phyloP scores from a whole-genome alignment of 2,329 filamentous ascomycete genomes.

The Thelonectria blattea region DNA sequence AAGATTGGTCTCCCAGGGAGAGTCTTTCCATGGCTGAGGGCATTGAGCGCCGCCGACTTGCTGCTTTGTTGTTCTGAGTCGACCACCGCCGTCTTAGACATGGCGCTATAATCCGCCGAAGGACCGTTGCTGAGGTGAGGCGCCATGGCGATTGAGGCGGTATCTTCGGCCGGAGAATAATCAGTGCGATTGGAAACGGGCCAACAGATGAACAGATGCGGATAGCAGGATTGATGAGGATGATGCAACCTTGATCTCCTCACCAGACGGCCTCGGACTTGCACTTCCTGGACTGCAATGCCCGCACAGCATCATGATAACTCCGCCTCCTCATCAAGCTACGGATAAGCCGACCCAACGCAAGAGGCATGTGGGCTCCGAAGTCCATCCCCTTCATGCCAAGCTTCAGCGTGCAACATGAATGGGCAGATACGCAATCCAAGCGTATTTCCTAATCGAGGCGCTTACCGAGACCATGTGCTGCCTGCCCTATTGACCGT shows the following conservation, averaged over 20 bases:
- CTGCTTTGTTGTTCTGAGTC: not conserved
- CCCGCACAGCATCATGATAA: not conserved
- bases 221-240: not conserved
- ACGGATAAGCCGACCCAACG: not conserved
- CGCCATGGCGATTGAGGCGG: not conserved
- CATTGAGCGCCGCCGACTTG: slow-evolving; percentile 1
- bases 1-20: slow-evolving; percentile 4
- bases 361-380: slow-evolving; percentile 16
- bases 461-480: not conserved
- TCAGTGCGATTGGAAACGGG: not conserved
- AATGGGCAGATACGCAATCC: not conserved
- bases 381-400: not conserved
- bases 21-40: slow-evolving; percentile 4
- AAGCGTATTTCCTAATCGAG: not conserved
- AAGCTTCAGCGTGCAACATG: not conserved
- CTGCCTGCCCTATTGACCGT: not conserved
- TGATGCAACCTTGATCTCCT: not conserved
- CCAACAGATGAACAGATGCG: not conserved
- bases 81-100: not conserved
- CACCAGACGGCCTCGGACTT: not conserved
- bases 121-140: not conserved
- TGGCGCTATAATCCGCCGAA: not conserved
- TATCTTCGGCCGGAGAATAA: not conserved
- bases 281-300: not conserved
- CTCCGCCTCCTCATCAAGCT: no score